Conservation (phyloP, 75 land plant species). For the Isoetes taiwanensis region DNA sequence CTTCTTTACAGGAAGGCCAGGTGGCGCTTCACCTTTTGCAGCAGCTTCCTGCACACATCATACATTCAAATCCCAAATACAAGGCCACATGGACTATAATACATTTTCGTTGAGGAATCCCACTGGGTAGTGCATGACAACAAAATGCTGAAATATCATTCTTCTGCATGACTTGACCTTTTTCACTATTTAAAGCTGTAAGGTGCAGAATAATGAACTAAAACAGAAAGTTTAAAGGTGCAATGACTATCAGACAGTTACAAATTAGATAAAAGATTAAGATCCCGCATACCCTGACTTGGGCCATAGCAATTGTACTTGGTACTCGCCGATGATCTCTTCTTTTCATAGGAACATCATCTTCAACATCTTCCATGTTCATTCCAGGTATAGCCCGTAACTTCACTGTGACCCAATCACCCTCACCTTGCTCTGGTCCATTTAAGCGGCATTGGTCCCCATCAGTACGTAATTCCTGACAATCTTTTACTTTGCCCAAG, state of each 20-base stretch:
- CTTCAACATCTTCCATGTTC: slow-evolving; percentile 85
- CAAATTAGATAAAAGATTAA: no score
- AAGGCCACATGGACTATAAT: no score
- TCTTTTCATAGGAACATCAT: slow-evolving; percentile 47
- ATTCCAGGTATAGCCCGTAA: slow-evolving; percentile 85
- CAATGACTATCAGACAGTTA: no score
- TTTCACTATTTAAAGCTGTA: no score
- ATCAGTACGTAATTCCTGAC: background rate
- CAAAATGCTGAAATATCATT: no score
- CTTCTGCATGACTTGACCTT: no score
- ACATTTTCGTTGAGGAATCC: no score
- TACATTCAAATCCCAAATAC: no score
- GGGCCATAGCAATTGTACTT: slow-evolving; percentile 97
- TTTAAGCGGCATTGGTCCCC: background rate
- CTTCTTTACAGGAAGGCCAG: slow-evolving; percentile 85
- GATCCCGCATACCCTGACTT: slow-evolving; percentile 87
- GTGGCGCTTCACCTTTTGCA: slow-evolving; percentile 94
- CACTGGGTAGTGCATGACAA: no score
- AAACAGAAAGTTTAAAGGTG: no score
- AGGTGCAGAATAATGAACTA: no score
- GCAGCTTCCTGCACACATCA: slow-evolving; percentile 68
- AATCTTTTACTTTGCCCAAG: slow-evolving; percentile 3
- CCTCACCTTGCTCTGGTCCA: slow-evolving; percentile 10
- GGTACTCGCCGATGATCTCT: slow-evolving; percentile 98
- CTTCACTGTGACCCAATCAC: slow-evolving; percentile 61